phyloP scores from a whole-genome alignment of 495 filamentous ascomycete species.

The Penicillium desertorum region DNA sequence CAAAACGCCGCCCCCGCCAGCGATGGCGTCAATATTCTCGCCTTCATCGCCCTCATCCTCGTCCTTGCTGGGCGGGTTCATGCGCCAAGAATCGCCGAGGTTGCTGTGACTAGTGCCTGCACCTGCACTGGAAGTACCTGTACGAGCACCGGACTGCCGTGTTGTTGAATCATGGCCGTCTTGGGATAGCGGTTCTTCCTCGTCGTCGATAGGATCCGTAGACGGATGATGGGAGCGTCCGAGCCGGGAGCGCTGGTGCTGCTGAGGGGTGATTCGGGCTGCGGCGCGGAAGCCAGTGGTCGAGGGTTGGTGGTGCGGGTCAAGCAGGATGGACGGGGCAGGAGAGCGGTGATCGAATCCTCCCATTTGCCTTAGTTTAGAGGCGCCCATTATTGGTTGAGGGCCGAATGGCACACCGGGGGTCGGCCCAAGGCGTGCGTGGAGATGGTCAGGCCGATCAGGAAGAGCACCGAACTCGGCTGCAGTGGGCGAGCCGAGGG shows the following conservation, averaged over 20 bases:
- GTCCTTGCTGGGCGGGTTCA: conserved; percentile 50
- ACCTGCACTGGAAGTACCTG: conserved; percentile 42
- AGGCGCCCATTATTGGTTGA: conserved; percentile 32
- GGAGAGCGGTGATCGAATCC: conserved; percentile 39
- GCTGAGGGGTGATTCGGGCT: conserved; percentile 37
- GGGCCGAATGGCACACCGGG: conserved; percentile 28
- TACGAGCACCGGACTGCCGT: conserved; percentile 25
- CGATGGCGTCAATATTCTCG: conserved; percentile 51
- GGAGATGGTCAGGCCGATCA: conserved; percentile 48
- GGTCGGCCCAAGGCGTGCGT: conserved; percentile 32
- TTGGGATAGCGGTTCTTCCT: conserved; percentile 36
- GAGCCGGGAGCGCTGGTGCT: conserved; percentile 48
- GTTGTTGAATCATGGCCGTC: conserved; percentile 26
- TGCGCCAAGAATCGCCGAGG: conserved; percentile 65
- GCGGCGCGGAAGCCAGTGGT: conserved; percentile 49
- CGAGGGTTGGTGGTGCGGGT: conserved; percentile 83
- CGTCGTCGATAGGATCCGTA: conserved; percentile 44
- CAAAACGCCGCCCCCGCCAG: conserved; percentile 62
- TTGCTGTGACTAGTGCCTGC: conserved; percentile 54
- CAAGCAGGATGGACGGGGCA: conserved; percentile 68
- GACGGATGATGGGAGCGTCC: conserved; percentile 37
- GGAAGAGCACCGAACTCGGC: conserved; percentile 48
- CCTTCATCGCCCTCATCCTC: conserved; percentile 48
- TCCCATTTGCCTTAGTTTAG: conserved; percentile 31
- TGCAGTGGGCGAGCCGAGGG: conserved; percentile 61